Base-by-base conservation (phyloP, 768 basidiomycete species). In the Tricholoma flavovirens region DNA sequence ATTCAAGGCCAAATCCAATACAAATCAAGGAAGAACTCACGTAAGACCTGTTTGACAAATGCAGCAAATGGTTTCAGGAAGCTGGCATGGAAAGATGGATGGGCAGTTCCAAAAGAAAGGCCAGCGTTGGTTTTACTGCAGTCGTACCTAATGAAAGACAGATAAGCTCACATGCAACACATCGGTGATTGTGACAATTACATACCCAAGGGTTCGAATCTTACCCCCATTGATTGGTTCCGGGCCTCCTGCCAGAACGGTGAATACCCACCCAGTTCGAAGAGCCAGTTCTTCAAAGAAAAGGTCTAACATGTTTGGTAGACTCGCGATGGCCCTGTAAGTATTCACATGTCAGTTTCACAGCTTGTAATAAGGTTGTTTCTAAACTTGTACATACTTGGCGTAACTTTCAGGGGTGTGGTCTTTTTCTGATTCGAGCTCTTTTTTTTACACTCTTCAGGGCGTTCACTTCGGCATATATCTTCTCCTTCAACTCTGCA, bases 1-100 rank as follows among this genome's bases (percentile, higher is more conserved):
- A 15, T 45, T 45, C 21, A 30, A n/a, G 29, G n/a, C n/a, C n/a
- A 10, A 30, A 49, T 10, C 46, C 46, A n/a, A 14, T 9, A 17
- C n/a, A 30, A 29, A 17, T 4, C 4, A 29, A 30, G 26, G 45
- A 10, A 49, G 46, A 17, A 29, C 51, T 52, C 17, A 52, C 14
- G 36, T 17, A 36, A 52, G 24, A 26, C 51, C 4, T 38, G 33
- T 12, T 52, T 52, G 2, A 52, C 33, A 24, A 52, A 52, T 2
- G 14, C 14, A 2, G 51, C 36, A 26, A n/a, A 52, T 38, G 51
- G 51, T 52, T 36, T 36, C 51, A 52, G 14, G 51, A 52, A 36
- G 24, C 29, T 52, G 7, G 19, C 9, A 7, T 52, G 21, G 9
- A 52, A 52, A 14, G 51, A 36, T 1, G 36, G 51, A 12, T 52